Evolutionary conservation across 192 early-diverging fungal genomes (phyloP).

Genomic region (Coemansia sp.): DNA sequence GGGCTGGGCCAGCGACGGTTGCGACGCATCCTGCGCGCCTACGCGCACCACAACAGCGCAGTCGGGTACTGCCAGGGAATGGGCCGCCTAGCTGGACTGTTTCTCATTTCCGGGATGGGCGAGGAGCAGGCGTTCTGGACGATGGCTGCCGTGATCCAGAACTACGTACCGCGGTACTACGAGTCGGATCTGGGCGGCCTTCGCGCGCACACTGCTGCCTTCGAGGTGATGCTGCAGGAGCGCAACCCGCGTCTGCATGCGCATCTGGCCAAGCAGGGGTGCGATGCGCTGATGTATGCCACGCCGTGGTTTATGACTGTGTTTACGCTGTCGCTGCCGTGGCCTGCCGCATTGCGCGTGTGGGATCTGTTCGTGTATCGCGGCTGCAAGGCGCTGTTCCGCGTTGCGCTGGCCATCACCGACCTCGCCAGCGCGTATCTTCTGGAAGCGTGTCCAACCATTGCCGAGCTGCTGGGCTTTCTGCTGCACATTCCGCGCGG

Average conservation of each 20-base stretch:
- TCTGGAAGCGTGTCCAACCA: constrained; percentile 73
- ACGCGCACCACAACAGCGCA: constrained; percentile 80
- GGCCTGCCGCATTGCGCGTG: constrained; percentile 81
- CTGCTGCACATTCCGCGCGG: constrained; percentile 76
- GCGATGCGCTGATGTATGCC: constrained; percentile 86
- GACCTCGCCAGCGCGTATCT: constrained; percentile 63
- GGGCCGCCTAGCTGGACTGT: constrained; percentile 88
- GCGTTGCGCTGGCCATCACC: constrained; percentile 78
- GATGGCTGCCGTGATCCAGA: constrained; percentile 72
- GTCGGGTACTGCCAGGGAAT: constrained; percentile 97
- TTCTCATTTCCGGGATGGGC: constrained; percentile 80
- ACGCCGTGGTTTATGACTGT: constrained; percentile 94
- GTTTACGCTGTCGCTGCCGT: constrained; percentile 85
- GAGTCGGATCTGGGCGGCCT: constrained; percentile 71
- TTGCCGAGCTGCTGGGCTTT: constrained; percentile 71
- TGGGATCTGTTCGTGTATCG: constrained; percentile 89
- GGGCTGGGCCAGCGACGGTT: constrained; percentile 78
- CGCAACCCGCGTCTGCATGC: constrained; percentile 66
- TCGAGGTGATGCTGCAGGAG: constrained; percentile 73
- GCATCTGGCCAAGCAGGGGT: constrained; percentile 73
- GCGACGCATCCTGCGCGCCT: constrained; percentile 76
- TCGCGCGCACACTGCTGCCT: constrained; percentile 77
- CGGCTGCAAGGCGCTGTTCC: constrained; percentile 82
- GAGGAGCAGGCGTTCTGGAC: constrained; percentile 91
- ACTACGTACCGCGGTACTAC: constrained; percentile 80